Conservation (phyloP, 164 flowering plant genomes). For the Berberis thunbergii region DNA sequence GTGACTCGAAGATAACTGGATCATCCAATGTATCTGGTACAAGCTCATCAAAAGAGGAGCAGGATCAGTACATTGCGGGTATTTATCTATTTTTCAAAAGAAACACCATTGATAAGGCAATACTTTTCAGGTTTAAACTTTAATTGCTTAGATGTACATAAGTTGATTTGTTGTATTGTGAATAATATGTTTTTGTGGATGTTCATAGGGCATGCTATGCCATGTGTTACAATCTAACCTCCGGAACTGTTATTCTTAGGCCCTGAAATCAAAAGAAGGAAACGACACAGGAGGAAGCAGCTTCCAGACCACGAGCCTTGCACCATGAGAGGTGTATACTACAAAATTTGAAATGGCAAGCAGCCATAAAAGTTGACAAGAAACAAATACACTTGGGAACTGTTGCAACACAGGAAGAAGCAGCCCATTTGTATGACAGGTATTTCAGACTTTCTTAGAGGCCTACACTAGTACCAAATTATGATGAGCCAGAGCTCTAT, state of each 20-base stretch:
- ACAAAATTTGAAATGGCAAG: conserved; percentile 99
- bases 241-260: conserved; percentile 11
- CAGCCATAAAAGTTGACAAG: conserved; percentile 96
- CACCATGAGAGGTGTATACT: conserved; percentile 91
- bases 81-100: not conserved
- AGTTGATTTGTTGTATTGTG: not conserved
- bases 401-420: conserved; percentile 87
- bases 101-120: not conserved
- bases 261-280: conserved; percentile 65
- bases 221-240: not conserved
- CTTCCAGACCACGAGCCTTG: conserved; percentile 65
- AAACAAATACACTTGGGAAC: conserved; percentile 97
- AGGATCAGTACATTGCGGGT: conserved; percentile 17
- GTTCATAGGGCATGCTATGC: too few relatives aligned
- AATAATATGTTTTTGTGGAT: not conserved
- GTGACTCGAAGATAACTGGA: conserved; percentile 18
- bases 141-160: not conserved
- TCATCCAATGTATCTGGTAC: conserved; percentile 39
- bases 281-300: conserved; percentile 71
- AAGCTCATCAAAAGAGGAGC: conserved; percentile 31
- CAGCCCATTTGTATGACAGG: conserved; percentile 98
- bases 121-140: not conserved
- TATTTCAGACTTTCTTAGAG: conserved; percentile 10
- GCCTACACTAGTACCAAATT: not conserved
- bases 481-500: not conserved